Evolutionary conservation across 2,329 filamentous ascomycete species (phyloP).

Genomic region (Ceratocystis destructans): DNA sequence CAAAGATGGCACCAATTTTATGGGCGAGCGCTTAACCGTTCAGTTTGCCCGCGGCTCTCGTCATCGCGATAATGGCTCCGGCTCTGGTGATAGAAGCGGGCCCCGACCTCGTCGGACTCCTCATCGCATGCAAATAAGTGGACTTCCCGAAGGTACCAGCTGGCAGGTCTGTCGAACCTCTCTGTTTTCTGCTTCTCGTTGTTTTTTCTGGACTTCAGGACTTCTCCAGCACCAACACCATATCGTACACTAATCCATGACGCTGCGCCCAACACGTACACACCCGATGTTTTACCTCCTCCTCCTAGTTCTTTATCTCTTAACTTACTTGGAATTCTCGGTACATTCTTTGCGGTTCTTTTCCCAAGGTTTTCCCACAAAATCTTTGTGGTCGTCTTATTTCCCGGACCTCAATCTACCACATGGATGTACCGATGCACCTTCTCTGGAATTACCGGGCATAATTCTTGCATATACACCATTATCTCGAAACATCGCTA

Average conservation of each 20-base stretch:
- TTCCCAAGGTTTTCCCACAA: not conserved
- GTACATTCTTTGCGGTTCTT: not conserved
- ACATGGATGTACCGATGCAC: not conserved
- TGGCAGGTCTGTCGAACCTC: constrained; percentile 88
- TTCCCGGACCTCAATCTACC: not conserved
- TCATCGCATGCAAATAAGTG: constrained; percentile 93
- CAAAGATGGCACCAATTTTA: constrained; percentile 90
- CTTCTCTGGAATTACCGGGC: not conserved
- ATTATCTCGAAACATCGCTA: not conserved
- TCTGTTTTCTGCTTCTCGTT: constrained; percentile 1
- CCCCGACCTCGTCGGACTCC: constrained; percentile 82
- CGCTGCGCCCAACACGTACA: not conserved
- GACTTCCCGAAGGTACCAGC: constrained; percentile 95
- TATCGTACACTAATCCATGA: not conserved
- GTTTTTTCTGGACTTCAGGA: constrained; percentile 6
- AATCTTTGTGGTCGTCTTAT: not conserved
- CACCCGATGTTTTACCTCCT: not conserved
- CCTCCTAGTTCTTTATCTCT: not conserved
- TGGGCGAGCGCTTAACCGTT: constrained; percentile 92
- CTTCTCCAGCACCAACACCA: constrained; percentile 1
- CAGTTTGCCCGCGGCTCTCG: constrained; percentile 88
- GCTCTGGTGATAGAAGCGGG: constrained; percentile 41
- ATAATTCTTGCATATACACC: not conserved
- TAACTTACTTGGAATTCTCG: not conserved
- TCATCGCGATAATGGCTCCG: constrained; percentile 37